These are phyloP conservation scores for Kodamaea kakaduensis DNA, from an alignment of 805 yeast species.

Conservation along the genomic window DNA sequence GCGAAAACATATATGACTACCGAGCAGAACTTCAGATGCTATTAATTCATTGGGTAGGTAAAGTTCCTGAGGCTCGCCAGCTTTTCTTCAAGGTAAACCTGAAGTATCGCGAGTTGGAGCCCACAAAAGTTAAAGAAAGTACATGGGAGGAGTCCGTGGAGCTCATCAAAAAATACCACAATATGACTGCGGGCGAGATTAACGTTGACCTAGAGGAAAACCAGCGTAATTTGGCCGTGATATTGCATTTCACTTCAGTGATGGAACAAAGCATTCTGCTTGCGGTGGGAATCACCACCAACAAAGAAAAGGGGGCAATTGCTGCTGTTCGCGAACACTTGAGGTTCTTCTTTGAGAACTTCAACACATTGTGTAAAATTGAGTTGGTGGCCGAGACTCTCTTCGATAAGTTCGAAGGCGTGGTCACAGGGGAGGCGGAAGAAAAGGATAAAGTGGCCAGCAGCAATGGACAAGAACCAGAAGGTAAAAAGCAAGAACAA, in stretches of 20 bases:
- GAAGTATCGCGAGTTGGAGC: conserved; percentile 9
- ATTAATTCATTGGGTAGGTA: conserved; percentile 62
- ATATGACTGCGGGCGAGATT: conserved; percentile 16
- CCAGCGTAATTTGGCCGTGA: conserved; percentile 10
- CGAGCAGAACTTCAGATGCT: conserved; percentile 56
- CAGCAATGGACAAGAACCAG: conserved; percentile 5
- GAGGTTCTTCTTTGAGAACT: conserved; percentile 23
- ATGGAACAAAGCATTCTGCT: conserved; percentile 7
- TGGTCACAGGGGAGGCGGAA: conserved; percentile 10
- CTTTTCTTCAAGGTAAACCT: conserved; percentile 41
- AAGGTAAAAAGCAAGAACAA: conserved; percentile 27
- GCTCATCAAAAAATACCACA: conserved; percentile 9
- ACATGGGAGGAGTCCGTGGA: conserved; percentile 8
- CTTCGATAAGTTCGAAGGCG: conserved; percentile 23
- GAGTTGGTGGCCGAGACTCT: conserved; percentile 26
- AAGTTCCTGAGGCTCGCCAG: conserved; percentile 57
- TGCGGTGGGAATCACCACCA: conserved; percentile 4
- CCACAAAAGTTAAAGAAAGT: not conserved
- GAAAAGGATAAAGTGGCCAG: conserved; percentile 4
- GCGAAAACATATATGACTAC: conserved; percentile 45
- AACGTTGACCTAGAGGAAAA: conserved; percentile 16
- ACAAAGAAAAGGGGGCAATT: conserved; percentile 3
- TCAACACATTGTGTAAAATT: conserved; percentile 30
- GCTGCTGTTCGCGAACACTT: conserved; percentile 19
- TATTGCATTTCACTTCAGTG: conserved; percentile 11